Conservation (phyloP, 805 yeast species). For the Saccharomycopsis fibuligera region DNA sequence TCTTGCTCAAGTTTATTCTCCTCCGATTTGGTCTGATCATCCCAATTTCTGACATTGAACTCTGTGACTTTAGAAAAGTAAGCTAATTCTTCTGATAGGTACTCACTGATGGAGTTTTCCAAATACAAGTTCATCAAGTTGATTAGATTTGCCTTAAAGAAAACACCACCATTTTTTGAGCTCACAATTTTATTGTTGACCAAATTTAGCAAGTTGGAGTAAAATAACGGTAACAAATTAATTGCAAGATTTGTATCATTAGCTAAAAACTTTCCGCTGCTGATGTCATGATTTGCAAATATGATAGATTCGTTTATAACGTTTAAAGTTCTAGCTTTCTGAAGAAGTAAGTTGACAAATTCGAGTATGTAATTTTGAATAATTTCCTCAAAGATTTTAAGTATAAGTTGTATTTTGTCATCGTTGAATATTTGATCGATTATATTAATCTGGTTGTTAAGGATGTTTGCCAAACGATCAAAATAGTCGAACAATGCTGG, state of each 20-base stretch:
- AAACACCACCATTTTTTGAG: constrained; percentile 32
- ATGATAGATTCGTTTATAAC: constrained; percentile 25
- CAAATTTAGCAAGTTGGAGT: constrained; percentile 25
- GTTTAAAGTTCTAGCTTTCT: constrained; percentile 21
- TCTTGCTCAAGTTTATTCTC: constrained; percentile 36
- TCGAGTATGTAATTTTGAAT: constrained; percentile 32
- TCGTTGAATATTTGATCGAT: constrained; percentile 32
- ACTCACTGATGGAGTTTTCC: constrained; percentile 31
- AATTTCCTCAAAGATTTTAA: constrained; percentile 33
- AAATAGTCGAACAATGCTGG: constrained; percentile 25
- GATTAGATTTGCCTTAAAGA: constrained; percentile 26
- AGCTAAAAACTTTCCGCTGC: background rate
- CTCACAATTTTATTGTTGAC: constrained; percentile 33
- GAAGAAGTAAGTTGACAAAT: constrained; percentile 26
- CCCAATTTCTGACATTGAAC: constrained; percentile 36
- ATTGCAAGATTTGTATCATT: constrained; percentile 11
- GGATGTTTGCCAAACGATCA: constrained; percentile 26
- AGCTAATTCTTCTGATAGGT: constrained; percentile 28
- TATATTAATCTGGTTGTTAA: constrained; percentile 32
- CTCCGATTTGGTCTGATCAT: constrained; percentile 30
- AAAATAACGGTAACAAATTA: constrained; percentile 23
- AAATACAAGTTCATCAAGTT: constrained; percentile 34
- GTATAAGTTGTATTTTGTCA: constrained; percentile 34
- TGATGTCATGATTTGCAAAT: constrained; percentile 25
- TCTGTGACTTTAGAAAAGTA: constrained; percentile 28